Evolutionary conservation across 2,329 filamentous ascomycete species (phyloP).

Genomic region (Xylariaceae sp.): DNA sequence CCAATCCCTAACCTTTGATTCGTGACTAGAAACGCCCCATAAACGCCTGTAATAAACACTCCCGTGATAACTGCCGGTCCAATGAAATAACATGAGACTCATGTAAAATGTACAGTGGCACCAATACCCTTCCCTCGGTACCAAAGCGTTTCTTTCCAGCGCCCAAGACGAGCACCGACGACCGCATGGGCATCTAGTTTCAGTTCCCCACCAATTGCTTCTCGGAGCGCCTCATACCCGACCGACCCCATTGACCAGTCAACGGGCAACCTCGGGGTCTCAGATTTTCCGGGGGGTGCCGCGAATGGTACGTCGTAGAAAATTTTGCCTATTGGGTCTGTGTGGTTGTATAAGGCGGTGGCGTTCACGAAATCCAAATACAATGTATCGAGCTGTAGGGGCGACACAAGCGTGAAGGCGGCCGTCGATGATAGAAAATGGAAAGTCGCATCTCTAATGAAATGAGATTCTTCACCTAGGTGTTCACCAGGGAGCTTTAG

Average conservation of each 20-base stretch:
- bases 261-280: constrained; percentile 74
- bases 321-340: constrained; percentile 71
- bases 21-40: constrained; percentile 1
- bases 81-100: background rate
- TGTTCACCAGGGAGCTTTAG: constrained; percentile 52
- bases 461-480: constrained; percentile 50
- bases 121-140: constrained; percentile 66
- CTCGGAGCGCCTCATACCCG: constrained; percentile 74
- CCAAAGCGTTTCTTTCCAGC: constrained; percentile 68
- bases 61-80: background rate
- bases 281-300: constrained; percentile 66
- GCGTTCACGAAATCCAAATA: constrained; percentile 77
- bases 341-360: constrained; percentile 77
- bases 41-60: constrained; percentile 2
- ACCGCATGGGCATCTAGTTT: constrained; percentile 73
- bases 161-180: constrained; percentile 67
- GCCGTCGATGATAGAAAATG: constrained; percentile 84
- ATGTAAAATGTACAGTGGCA: constrained; percentile 36
- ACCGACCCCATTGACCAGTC: constrained; percentile 70
- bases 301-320: constrained; percentile 67
- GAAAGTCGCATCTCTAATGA: constrained; percentile 81
- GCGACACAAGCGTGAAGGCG: constrained; percentile 75
- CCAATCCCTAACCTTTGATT: background rate
- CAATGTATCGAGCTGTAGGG: constrained; percentile 65
- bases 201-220: constrained; percentile 73